Percentiles rank a stretch among this genome's conserved stretches.
Evolutionary conservation across 2,329 filamentous ascomycete species (phyloP).

Genomic region (Herpomyces periplanetae): DNA sequence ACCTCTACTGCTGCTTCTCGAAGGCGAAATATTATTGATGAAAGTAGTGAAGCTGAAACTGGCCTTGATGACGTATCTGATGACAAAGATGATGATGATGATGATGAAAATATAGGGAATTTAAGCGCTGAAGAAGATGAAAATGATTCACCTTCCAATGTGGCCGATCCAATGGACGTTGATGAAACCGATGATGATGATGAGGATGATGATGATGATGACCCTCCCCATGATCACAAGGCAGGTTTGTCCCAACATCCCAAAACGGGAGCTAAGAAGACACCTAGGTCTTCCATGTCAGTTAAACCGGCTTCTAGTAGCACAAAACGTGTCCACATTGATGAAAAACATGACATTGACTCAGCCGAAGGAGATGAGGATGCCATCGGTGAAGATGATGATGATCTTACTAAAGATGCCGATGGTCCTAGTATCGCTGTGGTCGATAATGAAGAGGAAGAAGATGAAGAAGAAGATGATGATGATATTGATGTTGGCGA

Average conservation of each 20-base stretch:
- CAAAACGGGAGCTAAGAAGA: slow-evolving; percentile 7
- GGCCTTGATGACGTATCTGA: too few relatives aligned
- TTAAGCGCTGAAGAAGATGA: slow-evolving; percentile 8
- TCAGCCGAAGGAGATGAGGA: slow-evolving; percentile 9
- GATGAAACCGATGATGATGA: slow-evolving; percentile 14
- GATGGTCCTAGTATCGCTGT: too few relatives aligned
- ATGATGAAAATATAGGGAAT: slow-evolving; percentile 6
- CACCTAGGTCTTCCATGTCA: slow-evolving; percentile 4
- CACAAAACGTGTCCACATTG: not conserved
- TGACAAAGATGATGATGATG: slow-evolving; percentile 5
- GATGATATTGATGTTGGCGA: slow-evolving; percentile 4
- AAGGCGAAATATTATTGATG: too few relatives aligned
- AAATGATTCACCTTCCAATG: too few relatives aligned
- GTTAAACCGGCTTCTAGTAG: not conserved
- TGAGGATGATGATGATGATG: slow-evolving; percentile 12
- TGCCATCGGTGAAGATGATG: slow-evolving; percentile 7
- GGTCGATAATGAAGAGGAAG: too few relatives aligned
- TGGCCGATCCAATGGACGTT: slow-evolving; percentile 12
- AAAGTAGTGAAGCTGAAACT: too few relatives aligned
- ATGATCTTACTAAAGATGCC: too few relatives aligned
- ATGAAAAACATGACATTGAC: slow-evolving; percentile 4
- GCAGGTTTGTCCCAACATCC: slow-evolving; percentile 8
- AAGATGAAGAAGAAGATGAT: slow-evolving; percentile 6
- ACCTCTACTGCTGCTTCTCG: too few relatives aligned
- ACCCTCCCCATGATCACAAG: slow-evolving; percentile 8